A percentile compares a stretch with the other conserved stretches of the same genome.
phyloP scores from a whole-genome alignment of 495 filamentous ascomycete species.

The Mytilinidion resinicola region DNA sequence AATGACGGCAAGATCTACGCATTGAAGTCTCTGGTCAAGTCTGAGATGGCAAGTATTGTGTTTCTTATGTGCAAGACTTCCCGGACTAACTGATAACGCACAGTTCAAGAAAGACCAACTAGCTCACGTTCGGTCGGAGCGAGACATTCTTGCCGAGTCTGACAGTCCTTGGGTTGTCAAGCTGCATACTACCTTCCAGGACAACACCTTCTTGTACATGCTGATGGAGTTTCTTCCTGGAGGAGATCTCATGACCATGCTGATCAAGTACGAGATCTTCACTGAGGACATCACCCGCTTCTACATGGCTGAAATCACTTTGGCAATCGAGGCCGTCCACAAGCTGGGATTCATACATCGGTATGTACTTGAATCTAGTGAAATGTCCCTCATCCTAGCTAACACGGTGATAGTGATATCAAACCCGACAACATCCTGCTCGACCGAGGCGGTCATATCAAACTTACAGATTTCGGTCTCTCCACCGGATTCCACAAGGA shows the following conservation, averaged over 20 bases:
- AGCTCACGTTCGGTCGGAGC: conserved; percentile 95
- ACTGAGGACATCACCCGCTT: conserved; percentile 97
- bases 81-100: conserved; percentile 6
- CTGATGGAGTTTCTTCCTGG: conserved; percentile 99
- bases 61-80: not conserved
- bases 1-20: conserved; percentile 96
- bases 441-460: conserved; percentile 91
- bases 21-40: conserved; percentile 96
- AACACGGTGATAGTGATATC: conserved; percentile 65
- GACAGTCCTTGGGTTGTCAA: conserved; percentile 99
- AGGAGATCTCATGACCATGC: conserved; percentile 99
- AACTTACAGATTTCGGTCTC: conserved; percentile 96
- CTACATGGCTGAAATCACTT: conserved; percentile 97
- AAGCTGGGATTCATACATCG: conserved; percentile 97
- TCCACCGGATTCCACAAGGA: conserved; percentile 97
- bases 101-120: conserved; percentile 96
- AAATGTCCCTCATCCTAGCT: not conserved
- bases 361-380: conserved; percentile 44
- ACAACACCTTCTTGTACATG: conserved; percentile 91
- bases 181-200: conserved; percentile 95
- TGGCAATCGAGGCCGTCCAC: conserved; percentile 97
- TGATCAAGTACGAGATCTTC: conserved; percentile 99
- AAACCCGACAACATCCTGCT: conserved; percentile 98
- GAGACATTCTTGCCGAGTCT: conserved; percentile 95
- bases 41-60: conserved; percentile 64